phyloP scores from a whole-genome alignment of 1,139 yeast genomes.

The Ogataea hybrid region DNA sequence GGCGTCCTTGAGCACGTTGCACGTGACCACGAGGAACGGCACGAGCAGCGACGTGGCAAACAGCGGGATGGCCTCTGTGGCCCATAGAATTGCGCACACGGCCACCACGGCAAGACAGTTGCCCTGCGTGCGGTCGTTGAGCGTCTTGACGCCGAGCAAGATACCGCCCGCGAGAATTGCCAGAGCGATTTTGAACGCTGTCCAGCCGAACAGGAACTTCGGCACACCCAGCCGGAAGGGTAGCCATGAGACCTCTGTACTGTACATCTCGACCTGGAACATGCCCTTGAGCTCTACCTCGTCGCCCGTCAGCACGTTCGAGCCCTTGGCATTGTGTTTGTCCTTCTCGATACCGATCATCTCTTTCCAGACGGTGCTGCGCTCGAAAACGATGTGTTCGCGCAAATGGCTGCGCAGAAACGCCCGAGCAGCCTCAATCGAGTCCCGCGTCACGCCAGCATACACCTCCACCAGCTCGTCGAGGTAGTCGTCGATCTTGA shows the following conservation, averaged over 20 bases:
- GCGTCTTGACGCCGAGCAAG: conserved; percentile 52
- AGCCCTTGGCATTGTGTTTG: conserved; percentile 41
- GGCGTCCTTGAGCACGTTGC: conserved; percentile 55
- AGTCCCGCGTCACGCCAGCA: conserved; percentile 37
- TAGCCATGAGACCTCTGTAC: conserved; percentile 15
- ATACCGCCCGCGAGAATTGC: conserved; percentile 47
- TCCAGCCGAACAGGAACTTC: conserved; percentile 37
- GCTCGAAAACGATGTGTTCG: conserved; percentile 75
- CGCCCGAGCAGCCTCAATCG: conserved; percentile 41
- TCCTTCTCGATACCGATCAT: conserved; percentile 56
- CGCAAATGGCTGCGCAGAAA: conserved; percentile 61
- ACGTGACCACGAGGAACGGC: conserved; percentile 54
- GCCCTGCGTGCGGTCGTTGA: conserved; percentile 56
- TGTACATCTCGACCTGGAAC: conserved; percentile 18
- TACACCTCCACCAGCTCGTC: conserved; percentile 49
- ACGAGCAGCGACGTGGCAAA: conserved; percentile 65
- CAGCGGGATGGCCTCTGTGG: conserved; percentile 68
- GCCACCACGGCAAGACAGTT: conserved; percentile 68
- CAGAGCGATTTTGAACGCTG: conserved; percentile 42
- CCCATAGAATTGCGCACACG: conserved; percentile 73
- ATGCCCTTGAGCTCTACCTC: conserved; percentile 24
- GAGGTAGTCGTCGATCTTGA: conserved; percentile 45
- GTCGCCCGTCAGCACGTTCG: conserved; percentile 27
- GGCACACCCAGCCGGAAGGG: conserved; percentile 32
- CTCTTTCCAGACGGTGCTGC: conserved; percentile 73